Evolutionary conservation across 345 rosid genomes (phyloP).

Genomic region (Aquilaria malaccensis): DNA sequence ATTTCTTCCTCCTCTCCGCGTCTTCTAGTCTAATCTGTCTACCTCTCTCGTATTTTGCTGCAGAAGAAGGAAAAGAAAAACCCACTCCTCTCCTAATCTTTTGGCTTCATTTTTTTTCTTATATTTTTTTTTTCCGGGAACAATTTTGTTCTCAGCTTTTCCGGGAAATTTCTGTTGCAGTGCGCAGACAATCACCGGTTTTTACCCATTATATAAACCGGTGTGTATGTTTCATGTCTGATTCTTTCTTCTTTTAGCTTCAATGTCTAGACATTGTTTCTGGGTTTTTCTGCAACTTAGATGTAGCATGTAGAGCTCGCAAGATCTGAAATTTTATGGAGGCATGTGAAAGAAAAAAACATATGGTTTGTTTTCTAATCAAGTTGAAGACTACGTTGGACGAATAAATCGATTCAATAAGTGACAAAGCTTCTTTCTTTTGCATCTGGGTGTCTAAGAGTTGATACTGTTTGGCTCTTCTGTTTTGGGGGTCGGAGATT

Average conservation of each 20-base stretch:
- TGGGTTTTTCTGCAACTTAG: constrained; percentile 20
- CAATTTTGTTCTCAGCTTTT: background rate
- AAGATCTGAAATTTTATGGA: constrained; percentile 41
- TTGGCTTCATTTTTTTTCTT: constrained; percentile 2
- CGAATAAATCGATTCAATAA: background rate
- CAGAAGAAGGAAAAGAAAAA: constrained; percentile 2
- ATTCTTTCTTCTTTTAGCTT: constrained; percentile 7
- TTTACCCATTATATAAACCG: constrained; percentile 19
- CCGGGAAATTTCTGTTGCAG: constrained; percentile 8
- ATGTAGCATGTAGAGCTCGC: constrained; percentile 9
- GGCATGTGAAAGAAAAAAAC: constrained; percentile 1
- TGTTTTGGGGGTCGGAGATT: constrained; percentile 16
- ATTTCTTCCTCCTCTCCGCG: background rate
- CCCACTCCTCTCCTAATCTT: constrained; percentile 3
- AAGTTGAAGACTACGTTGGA: constrained; percentile 15
- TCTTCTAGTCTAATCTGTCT: background rate
- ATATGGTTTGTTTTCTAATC: constrained; percentile 6
- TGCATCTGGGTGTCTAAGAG: constrained; percentile 15
- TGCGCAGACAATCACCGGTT: constrained; percentile 4
- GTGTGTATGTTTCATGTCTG: constrained; percentile 25
- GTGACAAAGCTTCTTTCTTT: constrained; percentile 1
- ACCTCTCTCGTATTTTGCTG: background rate
- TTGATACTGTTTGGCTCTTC: background rate
- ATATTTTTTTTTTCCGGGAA: constrained; percentile 18
- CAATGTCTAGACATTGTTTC: constrained; percentile 12